Percentiles rank a stretch among this genome's conserved stretches.
Conservation (phyloP, 148 eudicot species). For the Vaccinium myrtillus region DNA sequence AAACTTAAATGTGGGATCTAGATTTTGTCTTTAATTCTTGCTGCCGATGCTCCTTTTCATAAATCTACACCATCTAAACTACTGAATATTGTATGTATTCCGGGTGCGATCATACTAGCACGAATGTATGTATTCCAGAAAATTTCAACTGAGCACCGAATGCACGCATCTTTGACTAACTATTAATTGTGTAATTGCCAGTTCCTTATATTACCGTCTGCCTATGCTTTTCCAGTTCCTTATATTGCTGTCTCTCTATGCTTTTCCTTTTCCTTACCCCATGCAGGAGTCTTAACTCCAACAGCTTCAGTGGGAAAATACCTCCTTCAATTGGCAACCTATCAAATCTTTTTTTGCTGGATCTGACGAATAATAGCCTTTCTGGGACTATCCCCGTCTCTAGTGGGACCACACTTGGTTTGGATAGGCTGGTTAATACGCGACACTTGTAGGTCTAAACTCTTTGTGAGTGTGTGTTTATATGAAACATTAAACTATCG, state of each 20-base stretch:
- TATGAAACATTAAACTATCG: neutral
- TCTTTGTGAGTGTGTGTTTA: conserved; percentile 2
- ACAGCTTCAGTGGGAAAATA: conserved; percentile 42
- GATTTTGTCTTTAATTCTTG: neutral
- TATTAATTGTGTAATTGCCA: neutral
- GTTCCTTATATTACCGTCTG: neutral
- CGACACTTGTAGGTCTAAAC: conserved; percentile 62
- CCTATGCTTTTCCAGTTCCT: neutral
- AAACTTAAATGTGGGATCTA: neutral
- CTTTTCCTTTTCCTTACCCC: neutral
- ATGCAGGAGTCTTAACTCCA: conserved; percentile 40
- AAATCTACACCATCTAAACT: neutral
- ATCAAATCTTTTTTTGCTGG: conserved; percentile 65
- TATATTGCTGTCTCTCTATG: neutral
- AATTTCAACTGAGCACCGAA: neutral
- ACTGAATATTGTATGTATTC: neutral
- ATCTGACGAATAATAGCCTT: conserved; percentile 61
- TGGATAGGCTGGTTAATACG: conserved; percentile 57
- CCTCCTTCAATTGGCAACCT: conserved; percentile 60
- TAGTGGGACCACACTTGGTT: conserved; percentile 45
- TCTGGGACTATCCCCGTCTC: conserved; percentile 67
- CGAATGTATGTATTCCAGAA: neutral
- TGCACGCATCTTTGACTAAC: neutral
- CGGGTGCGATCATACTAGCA: too few relatives aligned
- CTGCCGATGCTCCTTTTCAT: neutral